These are phyloP conservation scores for Trifolium subterraneum DNA, from an alignment of 306 rosid species.

Conservation along the genomic window DNA sequence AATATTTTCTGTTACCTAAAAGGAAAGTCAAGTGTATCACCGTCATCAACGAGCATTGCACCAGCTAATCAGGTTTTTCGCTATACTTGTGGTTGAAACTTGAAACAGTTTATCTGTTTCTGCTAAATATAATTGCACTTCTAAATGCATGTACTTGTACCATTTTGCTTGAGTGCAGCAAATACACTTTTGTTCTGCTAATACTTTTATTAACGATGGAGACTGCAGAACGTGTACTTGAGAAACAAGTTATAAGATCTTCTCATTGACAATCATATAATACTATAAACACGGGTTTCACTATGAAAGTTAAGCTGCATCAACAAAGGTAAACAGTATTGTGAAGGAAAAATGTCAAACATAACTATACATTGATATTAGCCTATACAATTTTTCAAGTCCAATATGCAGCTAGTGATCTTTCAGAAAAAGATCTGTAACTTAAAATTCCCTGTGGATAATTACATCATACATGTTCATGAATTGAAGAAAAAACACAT, in stretches of 20 bases:
- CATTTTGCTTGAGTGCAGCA: not conserved
- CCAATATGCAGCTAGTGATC: conserved; percentile 31
- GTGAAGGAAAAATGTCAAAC: not conserved
- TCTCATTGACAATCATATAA: conserved; percentile 8
- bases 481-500: conserved; percentile 19
- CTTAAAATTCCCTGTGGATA: not conserved
- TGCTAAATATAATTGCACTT: conserved; percentile 7
- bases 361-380: conserved; percentile 10
- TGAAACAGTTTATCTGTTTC: not conserved
- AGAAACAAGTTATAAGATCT: conserved; percentile 9
- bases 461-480: conserved; percentile 23
- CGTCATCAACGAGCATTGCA: not conserved
- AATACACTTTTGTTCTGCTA: not conserved
- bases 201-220: not conserved
- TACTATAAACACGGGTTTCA: not conserved
- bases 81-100: not conserved
- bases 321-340: not conserved
- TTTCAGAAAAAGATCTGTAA: conserved; percentile 17
- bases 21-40: not conserved
- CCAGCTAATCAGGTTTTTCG: conserved; percentile 1
- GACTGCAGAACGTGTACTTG: not conserved
- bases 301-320: not conserved
- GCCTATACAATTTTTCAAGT: conserved; percentile 32
- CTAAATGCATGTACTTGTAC: not conserved
- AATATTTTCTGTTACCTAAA: not conserved